Conservation (phyloP, 2,329 filamentous ascomycete genomes). For the Diaporthe sp. region DNA sequence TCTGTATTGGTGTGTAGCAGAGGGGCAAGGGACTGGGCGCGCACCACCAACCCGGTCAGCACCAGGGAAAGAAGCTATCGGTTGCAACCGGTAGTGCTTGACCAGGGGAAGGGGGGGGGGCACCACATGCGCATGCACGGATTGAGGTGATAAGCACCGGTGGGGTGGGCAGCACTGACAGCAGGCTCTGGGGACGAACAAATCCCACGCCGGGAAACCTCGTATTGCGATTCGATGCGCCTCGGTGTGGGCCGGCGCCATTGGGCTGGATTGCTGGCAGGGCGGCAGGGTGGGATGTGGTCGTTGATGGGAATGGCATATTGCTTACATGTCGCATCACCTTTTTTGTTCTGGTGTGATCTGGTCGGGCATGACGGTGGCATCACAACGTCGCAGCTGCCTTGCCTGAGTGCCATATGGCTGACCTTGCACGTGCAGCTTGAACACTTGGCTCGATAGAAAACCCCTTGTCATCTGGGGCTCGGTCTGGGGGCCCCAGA, state of each 20-base stretch:
- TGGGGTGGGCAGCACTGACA: not conserved
- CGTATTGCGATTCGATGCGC: constrained; percentile 26
- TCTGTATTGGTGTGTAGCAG: constrained; percentile 22
- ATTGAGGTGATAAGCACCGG: constrained; percentile 2
- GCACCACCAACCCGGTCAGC: not conserved
- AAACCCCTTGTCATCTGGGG: not conserved
- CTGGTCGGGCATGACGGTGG: not conserved
- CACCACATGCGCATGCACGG: not conserved
- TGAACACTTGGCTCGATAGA: not conserved
- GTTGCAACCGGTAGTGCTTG: constrained; percentile 15
- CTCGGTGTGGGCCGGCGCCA: constrained; percentile 1
- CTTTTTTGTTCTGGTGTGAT: not conserved
- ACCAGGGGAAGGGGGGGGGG: not conserved
- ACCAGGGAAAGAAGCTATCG: not conserved
- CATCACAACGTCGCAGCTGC: not conserved
- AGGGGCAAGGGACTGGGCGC: not conserved
- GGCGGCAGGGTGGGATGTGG: not conserved
- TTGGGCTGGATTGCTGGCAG: not conserved
- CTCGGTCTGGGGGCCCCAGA: not conserved
- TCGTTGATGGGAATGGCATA: not conserved
- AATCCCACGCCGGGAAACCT: constrained; percentile 23
- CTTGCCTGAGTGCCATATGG: not conserved
- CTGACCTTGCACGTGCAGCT: not conserved
- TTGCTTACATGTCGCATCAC: constrained; percentile 11
- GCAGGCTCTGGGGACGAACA: not conserved